phyloP scores from a whole-genome alignment of 495 filamentous ascomycete genomes.

The Corynascus novoguineensis region DNA sequence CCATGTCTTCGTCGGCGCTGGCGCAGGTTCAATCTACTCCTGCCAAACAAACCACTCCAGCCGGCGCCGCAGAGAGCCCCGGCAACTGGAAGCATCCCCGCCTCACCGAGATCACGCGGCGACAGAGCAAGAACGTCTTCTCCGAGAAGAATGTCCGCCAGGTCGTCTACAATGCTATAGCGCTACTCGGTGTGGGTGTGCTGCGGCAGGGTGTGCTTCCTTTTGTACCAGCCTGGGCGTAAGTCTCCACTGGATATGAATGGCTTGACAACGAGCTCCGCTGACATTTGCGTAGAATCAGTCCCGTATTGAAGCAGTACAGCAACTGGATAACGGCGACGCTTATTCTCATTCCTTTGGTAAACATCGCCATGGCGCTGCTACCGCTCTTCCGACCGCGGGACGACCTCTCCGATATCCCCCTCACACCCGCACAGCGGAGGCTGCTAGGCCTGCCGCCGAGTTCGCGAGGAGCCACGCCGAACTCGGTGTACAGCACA shows the following conservation, averaged over 20 bases:
- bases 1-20: conserved; percentile 18
- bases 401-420: conserved; percentile 82
- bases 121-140: conserved; percentile 69
- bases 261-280: background rate
- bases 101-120: conserved; percentile 67
- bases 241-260: background rate
- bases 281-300: conserved; percentile 13
- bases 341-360: conserved; percentile 58
- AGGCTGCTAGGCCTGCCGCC: conserved; percentile 76
- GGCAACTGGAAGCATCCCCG: conserved; percentile 87
- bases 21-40: conserved; percentile 37
- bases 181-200: conserved; percentile 45
- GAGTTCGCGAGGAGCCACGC: conserved; percentile 53
- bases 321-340: conserved; percentile 31
- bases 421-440: conserved; percentile 85
- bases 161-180: conserved; percentile 57
- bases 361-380: conserved; percentile 49
- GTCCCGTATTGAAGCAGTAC: conserved; percentile 23
- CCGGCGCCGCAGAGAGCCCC: conserved; percentile 45
- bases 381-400: conserved; percentile 61
- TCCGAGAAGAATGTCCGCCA: conserved; percentile 60
- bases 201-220: conserved; percentile 25
- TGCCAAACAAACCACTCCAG: conserved; percentile 32
- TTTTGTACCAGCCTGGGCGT: conserved; percentile 23
- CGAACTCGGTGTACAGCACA: conserved; percentile 64